Conservation (phyloP, 2,329 filamentous ascomycete genomes). For the Whalleya microplaca region DNA sequence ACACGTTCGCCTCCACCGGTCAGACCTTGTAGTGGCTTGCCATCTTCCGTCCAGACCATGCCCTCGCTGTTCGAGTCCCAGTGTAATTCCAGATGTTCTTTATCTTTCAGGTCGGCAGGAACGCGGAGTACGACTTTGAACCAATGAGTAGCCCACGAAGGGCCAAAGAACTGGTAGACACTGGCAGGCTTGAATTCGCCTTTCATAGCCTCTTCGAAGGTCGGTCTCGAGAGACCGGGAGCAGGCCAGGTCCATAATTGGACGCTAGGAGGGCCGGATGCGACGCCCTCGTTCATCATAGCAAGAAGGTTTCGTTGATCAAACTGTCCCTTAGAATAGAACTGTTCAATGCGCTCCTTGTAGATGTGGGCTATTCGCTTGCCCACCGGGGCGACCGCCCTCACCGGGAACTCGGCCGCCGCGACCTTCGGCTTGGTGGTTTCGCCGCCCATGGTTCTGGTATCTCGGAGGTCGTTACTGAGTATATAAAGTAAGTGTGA, state of each 20-base stretch:
- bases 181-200: conserved; percentile 76
- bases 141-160: conserved; percentile 98
- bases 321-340: conserved; percentile 81
- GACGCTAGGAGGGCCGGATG: conserved; percentile 73
- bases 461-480: conserved; percentile 18
- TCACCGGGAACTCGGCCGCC: conserved; percentile 55
- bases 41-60: conserved; percentile 89
- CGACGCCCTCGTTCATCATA: conserved; percentile 72
- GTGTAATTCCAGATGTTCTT: conserved; percentile 88
- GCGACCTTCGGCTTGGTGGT: conserved; percentile 47
- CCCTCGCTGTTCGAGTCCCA: conserved; percentile 97
- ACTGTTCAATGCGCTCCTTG: conserved; percentile 78
- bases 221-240: conserved; percentile 76
- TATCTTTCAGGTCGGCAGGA: conserved; percentile 71
- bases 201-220: conserved; percentile 80
- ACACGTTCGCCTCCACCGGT: conserved; percentile 86
- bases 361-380: conserved; percentile 87
- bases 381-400: conserved; percentile 61
- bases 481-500: conserved; percentile 4
- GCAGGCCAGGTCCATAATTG: conserved; percentile 87
- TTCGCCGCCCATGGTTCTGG: conserved; percentile 55
- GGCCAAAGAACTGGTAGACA: conserved; percentile 82
- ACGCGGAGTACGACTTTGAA: conserved; percentile 83
- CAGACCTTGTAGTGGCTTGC: conserved; percentile 87
- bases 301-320: conserved; percentile 73